A percentile compares a stretch with the other conserved stretches of the same genome.
Evolutionary conservation across 257 asterid genomes (phyloP).

Genomic region (Solanum pinnatisectum): DNA sequence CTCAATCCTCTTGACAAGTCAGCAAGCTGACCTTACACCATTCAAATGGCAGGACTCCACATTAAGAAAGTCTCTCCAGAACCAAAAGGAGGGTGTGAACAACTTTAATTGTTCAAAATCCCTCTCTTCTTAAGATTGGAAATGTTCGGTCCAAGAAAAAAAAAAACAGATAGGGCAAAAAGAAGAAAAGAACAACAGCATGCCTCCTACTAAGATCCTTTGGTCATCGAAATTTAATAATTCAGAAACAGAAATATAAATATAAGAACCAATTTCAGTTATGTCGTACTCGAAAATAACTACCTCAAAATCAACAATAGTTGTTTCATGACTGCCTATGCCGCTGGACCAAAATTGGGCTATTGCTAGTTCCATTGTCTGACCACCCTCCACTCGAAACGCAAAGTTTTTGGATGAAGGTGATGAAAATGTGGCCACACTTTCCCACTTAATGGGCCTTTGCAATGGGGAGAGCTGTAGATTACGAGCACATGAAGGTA

Average conservation of each 20-base stretch:
- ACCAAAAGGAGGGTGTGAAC: neutral
- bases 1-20: neutral
- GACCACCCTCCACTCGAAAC: constrained; percentile 81
- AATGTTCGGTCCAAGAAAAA: neutral
- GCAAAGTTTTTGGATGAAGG: constrained; percentile 89
- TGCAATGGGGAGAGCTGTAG: constrained; percentile 69
- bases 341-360: constrained; percentile 99
- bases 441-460: constrained; percentile 95
- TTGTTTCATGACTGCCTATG: constrained; percentile 68
- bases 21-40: neutral
- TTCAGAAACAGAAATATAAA: neutral
- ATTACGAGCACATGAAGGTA: constrained; percentile 16
- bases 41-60: neutral
- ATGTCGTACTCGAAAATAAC: neutral
- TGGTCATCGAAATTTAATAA: neutral
- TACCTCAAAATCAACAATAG: constrained; percentile 85
- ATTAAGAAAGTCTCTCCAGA: neutral
- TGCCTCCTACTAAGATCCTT: neutral
- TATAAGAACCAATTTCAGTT: neutral
- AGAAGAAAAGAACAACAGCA: neutral
- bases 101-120: neutral
- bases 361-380: constrained; percentile 82
- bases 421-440: constrained; percentile 69
- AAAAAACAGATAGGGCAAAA: neutral
- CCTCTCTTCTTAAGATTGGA: neutral